Percentiles rank a stretch among this genome's conserved stretches.
phyloP scores from a whole-genome alignment of 768 basidiomycete species.

The Suillus sp. region DNA sequence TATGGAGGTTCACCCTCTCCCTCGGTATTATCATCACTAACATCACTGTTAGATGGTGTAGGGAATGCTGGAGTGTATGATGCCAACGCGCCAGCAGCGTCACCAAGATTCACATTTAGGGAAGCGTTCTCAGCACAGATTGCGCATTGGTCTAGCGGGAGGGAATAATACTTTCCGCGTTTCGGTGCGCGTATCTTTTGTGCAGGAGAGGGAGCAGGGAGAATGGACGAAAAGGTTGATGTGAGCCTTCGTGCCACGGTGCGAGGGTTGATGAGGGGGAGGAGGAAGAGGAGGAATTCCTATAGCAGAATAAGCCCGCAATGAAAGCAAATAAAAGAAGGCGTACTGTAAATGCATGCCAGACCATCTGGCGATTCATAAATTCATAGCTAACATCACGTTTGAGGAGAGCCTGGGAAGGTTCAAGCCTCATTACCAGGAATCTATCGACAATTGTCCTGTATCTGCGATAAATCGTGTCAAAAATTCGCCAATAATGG shows the following conservation, averaged over 20 bases:
- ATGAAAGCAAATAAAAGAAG: not conserved
- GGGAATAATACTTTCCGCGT: constrained; percentile 66
- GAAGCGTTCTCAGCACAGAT: constrained; percentile 84
- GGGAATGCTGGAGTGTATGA: constrained; percentile 30
- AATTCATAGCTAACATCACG: constrained; percentile 96
- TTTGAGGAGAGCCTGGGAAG: constrained; percentile 66
- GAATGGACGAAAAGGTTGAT: constrained; percentile 37
- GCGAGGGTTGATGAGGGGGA: constrained; percentile 80
- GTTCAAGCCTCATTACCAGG: constrained; percentile 71
- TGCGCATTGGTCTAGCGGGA: constrained; percentile 80
- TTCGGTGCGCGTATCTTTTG: constrained; percentile 19
- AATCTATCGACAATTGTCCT: constrained; percentile 82
- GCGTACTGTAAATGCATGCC: constrained; percentile 96
- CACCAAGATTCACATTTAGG: constrained; percentile 56
- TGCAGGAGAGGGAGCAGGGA: constrained; percentile 33
- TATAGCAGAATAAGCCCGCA: constrained; percentile 34
- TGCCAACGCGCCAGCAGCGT: constrained; percentile 52
- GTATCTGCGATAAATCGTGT: constrained; percentile 55
- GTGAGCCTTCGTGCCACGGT: constrained; percentile 59
- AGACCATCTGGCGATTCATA: constrained; percentile 99
- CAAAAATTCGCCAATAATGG: constrained; percentile 6
- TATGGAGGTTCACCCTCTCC: constrained; percentile 48
- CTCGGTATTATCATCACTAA: not conserved
- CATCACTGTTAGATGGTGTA: constrained; percentile 16
- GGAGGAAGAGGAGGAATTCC: constrained; percentile 94